Conservation (phyloP, 805 yeast genomes). For the Candida methanosorbosa region DNA sequence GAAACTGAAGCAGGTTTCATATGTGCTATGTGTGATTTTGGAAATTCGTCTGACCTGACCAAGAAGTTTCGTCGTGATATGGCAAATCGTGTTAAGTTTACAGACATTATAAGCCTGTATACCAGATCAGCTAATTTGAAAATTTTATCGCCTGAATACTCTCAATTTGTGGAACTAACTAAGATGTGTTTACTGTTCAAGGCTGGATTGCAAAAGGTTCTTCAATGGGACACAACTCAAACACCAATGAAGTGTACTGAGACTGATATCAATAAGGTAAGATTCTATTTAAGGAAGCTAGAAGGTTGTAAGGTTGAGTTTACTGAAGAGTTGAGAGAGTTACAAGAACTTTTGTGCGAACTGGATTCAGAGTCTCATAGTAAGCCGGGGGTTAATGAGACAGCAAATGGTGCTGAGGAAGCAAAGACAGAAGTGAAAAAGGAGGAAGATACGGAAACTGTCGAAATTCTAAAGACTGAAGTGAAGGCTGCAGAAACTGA, state of each 20-base stretch:
- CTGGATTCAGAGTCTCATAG: too few relatives aligned
- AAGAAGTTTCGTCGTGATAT: neutral
- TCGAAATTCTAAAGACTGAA: too few relatives aligned
- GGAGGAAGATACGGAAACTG: too few relatives aligned
- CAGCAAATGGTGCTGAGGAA: too few relatives aligned
- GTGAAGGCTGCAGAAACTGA: too few relatives aligned
- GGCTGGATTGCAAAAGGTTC: constrained; percentile 1
- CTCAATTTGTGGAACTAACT: constrained; percentile 6
- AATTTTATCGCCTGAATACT: constrained; percentile 11
- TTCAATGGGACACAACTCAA: constrained; percentile 4
- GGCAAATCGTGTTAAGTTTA: constrained; percentile 7
- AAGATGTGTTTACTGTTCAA: constrained; percentile 6
- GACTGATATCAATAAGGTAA: constrained; percentile 21
- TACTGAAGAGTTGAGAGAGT: constrained; percentile 3
- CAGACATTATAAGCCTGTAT: constrained; percentile 7
- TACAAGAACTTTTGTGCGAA: neutral
- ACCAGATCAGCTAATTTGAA: constrained; percentile 6
- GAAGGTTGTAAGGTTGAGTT: constrained; percentile 31
- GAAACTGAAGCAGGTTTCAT: constrained; percentile 30
- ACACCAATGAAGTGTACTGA: constrained; percentile 13
- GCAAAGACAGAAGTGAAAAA: too few relatives aligned
- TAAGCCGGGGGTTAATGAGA: too few relatives aligned
- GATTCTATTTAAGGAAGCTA: constrained; percentile 38
- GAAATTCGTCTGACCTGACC: constrained; percentile 11
- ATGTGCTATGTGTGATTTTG: constrained; percentile 48